Evolutionary conservation across 331 rosid genomes (phyloP), one percentile per base, ranked within the genome.

Genomic region (Malus hybrid): DNA sequence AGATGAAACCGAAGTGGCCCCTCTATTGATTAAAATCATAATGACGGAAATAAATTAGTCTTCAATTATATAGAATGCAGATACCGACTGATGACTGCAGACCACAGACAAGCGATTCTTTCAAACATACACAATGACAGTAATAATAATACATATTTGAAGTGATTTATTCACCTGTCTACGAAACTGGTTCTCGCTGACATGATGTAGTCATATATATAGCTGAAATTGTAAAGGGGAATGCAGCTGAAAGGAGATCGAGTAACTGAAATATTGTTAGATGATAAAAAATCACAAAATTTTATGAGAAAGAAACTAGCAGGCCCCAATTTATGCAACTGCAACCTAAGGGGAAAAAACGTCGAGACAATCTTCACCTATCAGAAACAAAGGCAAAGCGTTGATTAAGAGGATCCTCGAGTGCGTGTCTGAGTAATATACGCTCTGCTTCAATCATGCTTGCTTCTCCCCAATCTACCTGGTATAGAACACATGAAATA

Each of bases 381-480:
- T 95, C 99, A 26, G 99, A 95, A 73, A 95, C 93, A 78, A 95
- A 95, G 65, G 87, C 90, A 90, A 95, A 95, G 34, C 99, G 96
- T 65, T 92, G 87, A 87, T 95, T 95, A 70, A 85, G 77, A 80
- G 92, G 88, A 85, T 95, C 97, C 29, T 33, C 75, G 33, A 95
- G 97, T 12, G 99, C 99, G 53, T 92, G 97, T 56, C 72, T 85
- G 34, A 92, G 96, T 78, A 95, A 82, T 82, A 92, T 77, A 34
- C 96, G 93, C 81, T 95, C 99, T 19, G 99, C 97, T 86, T 88
- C 87, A 78, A 95, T 90, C 99, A 95, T 95, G 83, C 82, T 95
- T 77, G 99, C 96, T 86, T 85, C 91, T 79, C 97, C 99, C 99
- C 99, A 95, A 71, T 92, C 99, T 86, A 95, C 88, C 99, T 95